Evolutionary conservation across 129 eudicot genomes (phyloP).

Genomic region (Lactuca sativa): DNA sequence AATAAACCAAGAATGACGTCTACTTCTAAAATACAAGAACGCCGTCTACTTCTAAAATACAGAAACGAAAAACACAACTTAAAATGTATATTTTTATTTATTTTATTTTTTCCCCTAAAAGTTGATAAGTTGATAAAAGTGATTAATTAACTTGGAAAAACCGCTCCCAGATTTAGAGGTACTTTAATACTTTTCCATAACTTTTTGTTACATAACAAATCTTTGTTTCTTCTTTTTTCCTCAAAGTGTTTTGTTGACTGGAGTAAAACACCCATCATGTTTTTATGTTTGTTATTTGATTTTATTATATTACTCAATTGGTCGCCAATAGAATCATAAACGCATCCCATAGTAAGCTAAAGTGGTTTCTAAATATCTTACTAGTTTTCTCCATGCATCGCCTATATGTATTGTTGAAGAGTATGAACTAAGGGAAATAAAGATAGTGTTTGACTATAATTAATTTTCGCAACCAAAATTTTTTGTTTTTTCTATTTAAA

Average conservation of each 20-base stretch:
- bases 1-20: too few relatives aligned
- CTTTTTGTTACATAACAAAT: slow-evolving; percentile 29
- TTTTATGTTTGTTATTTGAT: neutral
- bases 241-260: neutral
- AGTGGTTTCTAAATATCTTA: neutral
- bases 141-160: slow-evolving; percentile 13
- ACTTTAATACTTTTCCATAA: slow-evolving; percentile 16
- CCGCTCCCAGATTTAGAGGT: slow-evolving; percentile 38
- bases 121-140: neutral
- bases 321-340: neutral
- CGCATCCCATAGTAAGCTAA: neutral
- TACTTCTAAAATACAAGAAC: too few relatives aligned
- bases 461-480: too few relatives aligned
- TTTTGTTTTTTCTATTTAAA: too few relatives aligned
- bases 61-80: too few relatives aligned
- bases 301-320: neutral
- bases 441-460: too few relatives aligned
- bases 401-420: too few relatives aligned
- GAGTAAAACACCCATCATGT: neutral
- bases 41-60: too few relatives aligned
- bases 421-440: too few relatives aligned
- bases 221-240: neutral
- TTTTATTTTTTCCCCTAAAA: neutral
- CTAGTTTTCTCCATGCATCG: too few relatives aligned
- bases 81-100: too few relatives aligned